Conservation (phyloP, 495 filamentous ascomycete species). For the Tuber calosporum region DNA sequence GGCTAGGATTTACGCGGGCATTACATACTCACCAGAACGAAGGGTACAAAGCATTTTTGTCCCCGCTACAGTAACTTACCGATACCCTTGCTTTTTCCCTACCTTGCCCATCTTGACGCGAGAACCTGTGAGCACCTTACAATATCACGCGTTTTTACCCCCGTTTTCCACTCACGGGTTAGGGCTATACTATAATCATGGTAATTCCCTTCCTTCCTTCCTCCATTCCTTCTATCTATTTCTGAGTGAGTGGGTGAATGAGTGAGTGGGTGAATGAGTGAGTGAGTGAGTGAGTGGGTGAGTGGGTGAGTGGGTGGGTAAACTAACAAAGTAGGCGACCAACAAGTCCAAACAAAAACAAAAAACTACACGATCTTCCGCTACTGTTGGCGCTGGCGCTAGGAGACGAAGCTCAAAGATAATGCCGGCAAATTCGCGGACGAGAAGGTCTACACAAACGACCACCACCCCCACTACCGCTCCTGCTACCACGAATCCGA, state of each 20-base stretch:
- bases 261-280: background rate
- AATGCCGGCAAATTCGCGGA: background rate
- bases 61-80: background rate
- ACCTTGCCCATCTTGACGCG: background rate
- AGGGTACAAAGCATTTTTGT: background rate
- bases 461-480: background rate
- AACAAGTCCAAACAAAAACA: background rate
- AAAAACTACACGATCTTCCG: background rate
- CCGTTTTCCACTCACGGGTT: background rate
- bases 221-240: background rate
- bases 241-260: background rate
- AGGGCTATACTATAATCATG: background rate
- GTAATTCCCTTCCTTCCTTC: background rate
- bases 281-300: background rate
- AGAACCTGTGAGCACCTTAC: background rate
- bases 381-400: background rate
- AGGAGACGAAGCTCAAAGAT: background rate
- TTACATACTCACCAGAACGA: background rate
- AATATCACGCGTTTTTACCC: background rate
- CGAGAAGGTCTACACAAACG: background rate
- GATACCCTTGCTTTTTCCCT: background rate
- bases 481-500: background rate
- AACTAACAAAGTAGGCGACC: conserved; percentile 1
- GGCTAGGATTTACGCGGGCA: background rate
- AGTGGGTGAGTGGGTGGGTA: background rate